These are phyloP conservation scores for Pyrenula massariospora DNA, from an alignment of 495 filamentous ascomycete genomes.

Conservation along the genomic window DNA sequence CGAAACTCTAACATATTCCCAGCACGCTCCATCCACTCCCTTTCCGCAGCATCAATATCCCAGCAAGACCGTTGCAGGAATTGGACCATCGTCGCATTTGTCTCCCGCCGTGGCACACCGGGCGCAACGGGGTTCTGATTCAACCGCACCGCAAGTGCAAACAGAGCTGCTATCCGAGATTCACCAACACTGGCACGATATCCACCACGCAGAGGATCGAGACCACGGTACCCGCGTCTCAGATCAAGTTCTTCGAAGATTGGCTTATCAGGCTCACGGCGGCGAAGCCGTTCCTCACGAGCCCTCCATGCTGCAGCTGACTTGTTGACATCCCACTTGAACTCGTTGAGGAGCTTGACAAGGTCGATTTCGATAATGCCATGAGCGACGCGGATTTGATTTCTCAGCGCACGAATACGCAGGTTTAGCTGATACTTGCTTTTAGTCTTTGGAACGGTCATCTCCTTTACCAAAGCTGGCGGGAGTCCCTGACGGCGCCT, in stretches of 20 bases:
- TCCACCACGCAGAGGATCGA: not conserved
- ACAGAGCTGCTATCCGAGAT: not conserved
- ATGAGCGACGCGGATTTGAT: not conserved
- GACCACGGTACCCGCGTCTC: not conserved
- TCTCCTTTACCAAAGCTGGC: not conserved
- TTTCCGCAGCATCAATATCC: not conserved
- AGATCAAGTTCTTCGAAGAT: not conserved
- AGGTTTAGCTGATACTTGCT: not conserved
- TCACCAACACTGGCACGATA: not conserved
- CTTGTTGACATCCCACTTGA: not conserved
- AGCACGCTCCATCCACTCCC: not conserved
- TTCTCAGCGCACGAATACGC: not conserved
- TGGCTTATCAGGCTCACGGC: not conserved
- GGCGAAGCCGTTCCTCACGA: not conserved
- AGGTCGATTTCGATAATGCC: not conserved
- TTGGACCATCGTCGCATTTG: not conserved
- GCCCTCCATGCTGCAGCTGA: not conserved
- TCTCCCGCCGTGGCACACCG: not conserved
- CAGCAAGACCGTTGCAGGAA: not conserved
- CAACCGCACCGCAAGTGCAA: not conserved
- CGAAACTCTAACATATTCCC: not conserved
- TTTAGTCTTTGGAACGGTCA: not conserved
- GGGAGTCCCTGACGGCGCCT: not conserved
- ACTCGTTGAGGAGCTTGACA: not conserved
- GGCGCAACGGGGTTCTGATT: not conserved